phyloP scores from a whole-genome alignment of 441 rosid genomes.

The Pelargonium citronellum region DNA sequence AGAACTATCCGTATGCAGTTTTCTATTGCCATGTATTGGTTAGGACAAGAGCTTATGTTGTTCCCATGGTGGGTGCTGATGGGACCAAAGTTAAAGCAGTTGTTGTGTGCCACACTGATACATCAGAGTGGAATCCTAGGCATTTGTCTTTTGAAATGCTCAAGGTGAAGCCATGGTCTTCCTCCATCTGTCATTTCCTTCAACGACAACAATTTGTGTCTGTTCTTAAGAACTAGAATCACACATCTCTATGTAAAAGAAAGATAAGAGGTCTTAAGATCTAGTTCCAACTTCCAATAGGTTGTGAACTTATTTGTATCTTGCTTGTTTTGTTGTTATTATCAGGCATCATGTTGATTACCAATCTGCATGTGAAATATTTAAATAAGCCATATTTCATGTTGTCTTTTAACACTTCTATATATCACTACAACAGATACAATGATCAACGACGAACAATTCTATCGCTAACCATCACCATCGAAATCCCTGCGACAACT shows the following conservation, averaged over 20 bases:
- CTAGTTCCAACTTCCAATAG: too few species aligned
- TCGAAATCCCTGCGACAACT: too few species aligned
- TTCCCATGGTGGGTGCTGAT: background rate
- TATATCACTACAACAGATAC: too few species aligned
- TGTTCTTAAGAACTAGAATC: background rate
- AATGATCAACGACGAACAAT: too few species aligned
- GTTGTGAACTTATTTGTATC: too few species aligned
- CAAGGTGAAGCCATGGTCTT: background rate
- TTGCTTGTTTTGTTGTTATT: too few species aligned
- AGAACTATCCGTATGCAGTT: background rate
- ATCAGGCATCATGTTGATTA: too few species aligned
- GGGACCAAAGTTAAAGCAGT: background rate
- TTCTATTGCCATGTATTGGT: background rate
- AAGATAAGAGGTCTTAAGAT: background rate
- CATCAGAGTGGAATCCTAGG: background rate
- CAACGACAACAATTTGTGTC: background rate
- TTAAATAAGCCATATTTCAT: too few species aligned
- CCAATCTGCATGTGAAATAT: too few species aligned
- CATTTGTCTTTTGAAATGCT: background rate
- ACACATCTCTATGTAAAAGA: background rate
- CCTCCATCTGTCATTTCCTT: background rate
- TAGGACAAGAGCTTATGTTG: background rate
- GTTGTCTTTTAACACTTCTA: too few species aligned
- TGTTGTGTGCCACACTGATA: background rate
- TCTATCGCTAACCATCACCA: too few species aligned